Evolutionary conservation across 495 filamentous ascomycete species (phyloP), one percentile per base, ranked within the genome.

Genomic region (Geoglossum glabrum): DNA sequence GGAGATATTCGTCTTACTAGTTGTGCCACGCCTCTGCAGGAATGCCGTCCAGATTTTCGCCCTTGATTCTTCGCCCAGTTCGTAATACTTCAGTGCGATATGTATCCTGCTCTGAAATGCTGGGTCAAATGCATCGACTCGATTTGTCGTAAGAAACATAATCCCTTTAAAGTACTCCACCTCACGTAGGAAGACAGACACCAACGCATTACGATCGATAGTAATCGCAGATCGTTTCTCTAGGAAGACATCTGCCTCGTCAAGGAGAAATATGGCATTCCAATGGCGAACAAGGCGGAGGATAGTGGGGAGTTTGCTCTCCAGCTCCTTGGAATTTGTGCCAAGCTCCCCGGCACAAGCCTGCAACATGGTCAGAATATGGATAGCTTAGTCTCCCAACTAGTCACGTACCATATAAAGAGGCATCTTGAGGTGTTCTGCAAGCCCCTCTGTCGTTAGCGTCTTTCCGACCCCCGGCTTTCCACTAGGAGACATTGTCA

Each of bases 131-230:
- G 65, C 63, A 13, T 65, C 63, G 7, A 75, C 63, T n/a, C 74
- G 70, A 63, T 78, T 79, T 3, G 75, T 76, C 11, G 74, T 78
- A n/a, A 78, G 67, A 65, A 77, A 72, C 3, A 77, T 61, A 34
- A 76, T 65, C 7, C 73, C 75, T 47, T 69, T 63, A 64, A 74
- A 77, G 65, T 77, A 77, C 60, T 77, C 73, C 7, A 78, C 68
- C 0, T 68, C 65, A 9, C 72, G 73, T 3, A 76, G 69, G 66
- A 78, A 77, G 3, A 74, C 71, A 26, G 54, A 31, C 13, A 56
- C 54, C 23, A 56, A 28, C 3, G 27, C 27, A 56, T 56, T 56
- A 13, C 33, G 54, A 26, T 13, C 17, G 11, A 31, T 26, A 38
- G 47, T 13, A 3, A 4, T 7, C 13, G 6, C 3, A 21, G 54